Evolutionary conservation across 208 protist genomes (phyloP).

Genomic region (Angomonas ambiguus): DNA sequence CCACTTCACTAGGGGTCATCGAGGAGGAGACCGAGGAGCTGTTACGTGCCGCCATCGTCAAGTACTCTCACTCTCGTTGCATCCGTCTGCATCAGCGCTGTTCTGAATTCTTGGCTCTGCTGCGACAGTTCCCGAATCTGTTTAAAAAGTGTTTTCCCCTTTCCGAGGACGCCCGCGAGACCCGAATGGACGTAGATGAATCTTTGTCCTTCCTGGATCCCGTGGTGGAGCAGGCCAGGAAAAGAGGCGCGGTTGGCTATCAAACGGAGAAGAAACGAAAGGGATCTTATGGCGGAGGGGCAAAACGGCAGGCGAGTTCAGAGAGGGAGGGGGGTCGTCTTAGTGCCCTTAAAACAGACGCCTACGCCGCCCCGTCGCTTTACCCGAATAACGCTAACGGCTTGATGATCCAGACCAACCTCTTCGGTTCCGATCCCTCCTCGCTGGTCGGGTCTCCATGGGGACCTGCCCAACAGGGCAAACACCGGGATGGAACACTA

Average conservation of each 20-base stretch:
- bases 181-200: constrained; percentile 53
- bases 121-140: constrained; percentile 6
- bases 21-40: constrained; percentile 49
- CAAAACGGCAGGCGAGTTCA: too few relatives aligned
- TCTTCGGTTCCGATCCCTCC: not conserved
- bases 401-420: not conserved
- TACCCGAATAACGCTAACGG: not conserved
- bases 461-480: not conserved
- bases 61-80: constrained; percentile 35
- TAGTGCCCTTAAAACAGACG: not conserved
- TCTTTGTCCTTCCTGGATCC: constrained; percentile 44
- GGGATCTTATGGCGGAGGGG: not conserved
- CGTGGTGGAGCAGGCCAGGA: constrained; percentile 36
- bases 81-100: constrained; percentile 74
- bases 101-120: constrained; percentile 63
- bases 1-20: not conserved
- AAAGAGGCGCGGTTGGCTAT: constrained; percentile 47
- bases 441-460: not conserved
- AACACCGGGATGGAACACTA: too few relatives aligned
- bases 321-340: not conserved
- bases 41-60: constrained; percentile 25
- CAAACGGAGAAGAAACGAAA: constrained; percentile 3
- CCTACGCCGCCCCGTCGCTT: not conserved
- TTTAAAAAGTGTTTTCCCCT: not conserved
- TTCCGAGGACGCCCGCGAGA: not conserved